Evolutionary conservation across 345 rosid species (phyloP).

Genomic region (Zanthoxylum bungeanum): DNA sequence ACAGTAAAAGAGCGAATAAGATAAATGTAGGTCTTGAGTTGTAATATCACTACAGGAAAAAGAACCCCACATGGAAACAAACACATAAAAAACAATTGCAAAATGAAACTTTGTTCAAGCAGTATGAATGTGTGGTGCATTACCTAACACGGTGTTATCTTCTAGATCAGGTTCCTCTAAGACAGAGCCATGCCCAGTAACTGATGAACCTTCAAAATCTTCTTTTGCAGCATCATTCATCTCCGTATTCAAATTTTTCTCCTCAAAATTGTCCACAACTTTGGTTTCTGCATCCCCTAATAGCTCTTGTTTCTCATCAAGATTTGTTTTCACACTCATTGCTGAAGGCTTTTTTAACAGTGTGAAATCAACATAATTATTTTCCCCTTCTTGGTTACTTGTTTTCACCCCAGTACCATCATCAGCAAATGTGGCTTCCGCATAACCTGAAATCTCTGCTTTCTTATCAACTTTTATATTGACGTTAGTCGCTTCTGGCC

Average conservation of each 20-base stretch:
- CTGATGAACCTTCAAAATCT: constrained; percentile 15
- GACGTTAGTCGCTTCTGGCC: constrained; percentile 38
- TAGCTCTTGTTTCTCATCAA: constrained; percentile 23
- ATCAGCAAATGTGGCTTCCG: constrained; percentile 3
- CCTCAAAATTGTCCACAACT: constrained; percentile 10
- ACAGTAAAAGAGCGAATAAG: constrained; percentile 1
- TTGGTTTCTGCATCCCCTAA: constrained; percentile 16
- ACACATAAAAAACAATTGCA: not conserved
- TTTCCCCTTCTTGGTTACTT: constrained; percentile 27
- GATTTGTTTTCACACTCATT: constrained; percentile 3
- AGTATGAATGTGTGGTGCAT: constrained; percentile 20
- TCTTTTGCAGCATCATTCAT: constrained; percentile 1
- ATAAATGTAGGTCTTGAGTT: not conserved
- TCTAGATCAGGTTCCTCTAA: constrained; percentile 18
- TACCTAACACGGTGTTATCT: constrained; percentile 25
- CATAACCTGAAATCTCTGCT: constrained; percentile 21
- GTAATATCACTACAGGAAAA: not conserved
- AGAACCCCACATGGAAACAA: not conserved
- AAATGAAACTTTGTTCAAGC: not conserved
- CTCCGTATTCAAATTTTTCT: constrained; percentile 19
- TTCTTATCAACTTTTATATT: constrained; percentile 18
- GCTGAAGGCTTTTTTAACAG: constrained; percentile 50
- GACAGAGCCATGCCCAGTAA: constrained; percentile 9
- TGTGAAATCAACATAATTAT: constrained; percentile 39
- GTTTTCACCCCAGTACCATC: constrained; percentile 12